These are phyloP conservation scores for Vaccinium darrowii DNA, from an alignment of 148 eudicot species.

Conservation along the genomic window DNA sequence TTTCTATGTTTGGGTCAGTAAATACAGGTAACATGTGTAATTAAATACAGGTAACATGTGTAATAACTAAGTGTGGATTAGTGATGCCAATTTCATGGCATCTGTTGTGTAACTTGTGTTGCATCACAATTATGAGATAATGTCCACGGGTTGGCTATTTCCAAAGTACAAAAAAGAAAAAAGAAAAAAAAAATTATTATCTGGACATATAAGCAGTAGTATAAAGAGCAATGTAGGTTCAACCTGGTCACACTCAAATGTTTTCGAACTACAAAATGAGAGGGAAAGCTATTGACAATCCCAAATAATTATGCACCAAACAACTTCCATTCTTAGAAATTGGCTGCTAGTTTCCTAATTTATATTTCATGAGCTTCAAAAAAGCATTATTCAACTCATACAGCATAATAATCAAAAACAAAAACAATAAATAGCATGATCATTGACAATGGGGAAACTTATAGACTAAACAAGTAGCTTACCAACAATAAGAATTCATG, in stretches of 20 bases:
- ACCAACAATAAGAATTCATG: slow-evolving; percentile 85
- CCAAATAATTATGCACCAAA: neutral
- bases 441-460: neutral
- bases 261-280: neutral
- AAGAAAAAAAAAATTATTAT: neutral
- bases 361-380: neutral
- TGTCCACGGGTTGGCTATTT: neutral
- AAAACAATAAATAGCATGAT: neutral
- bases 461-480: slow-evolving; percentile 22
- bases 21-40: neutral
- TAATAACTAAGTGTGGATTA: neutral
- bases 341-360: neutral
- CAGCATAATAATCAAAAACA: neutral
- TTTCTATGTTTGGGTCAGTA: neutral
- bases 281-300: neutral
- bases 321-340: neutral
- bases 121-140: neutral
- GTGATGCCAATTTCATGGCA: neutral
- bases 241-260: neutral
- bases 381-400: slow-evolving; percentile 5
- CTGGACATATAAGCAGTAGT: neutral
- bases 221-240: neutral
- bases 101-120: slow-evolving; percentile 1
- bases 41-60: neutral
- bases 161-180: too few relatives aligned